Conservation (phyloP, 176 grass and related monocot genomes). For the Oryza coarctata region DNA sequence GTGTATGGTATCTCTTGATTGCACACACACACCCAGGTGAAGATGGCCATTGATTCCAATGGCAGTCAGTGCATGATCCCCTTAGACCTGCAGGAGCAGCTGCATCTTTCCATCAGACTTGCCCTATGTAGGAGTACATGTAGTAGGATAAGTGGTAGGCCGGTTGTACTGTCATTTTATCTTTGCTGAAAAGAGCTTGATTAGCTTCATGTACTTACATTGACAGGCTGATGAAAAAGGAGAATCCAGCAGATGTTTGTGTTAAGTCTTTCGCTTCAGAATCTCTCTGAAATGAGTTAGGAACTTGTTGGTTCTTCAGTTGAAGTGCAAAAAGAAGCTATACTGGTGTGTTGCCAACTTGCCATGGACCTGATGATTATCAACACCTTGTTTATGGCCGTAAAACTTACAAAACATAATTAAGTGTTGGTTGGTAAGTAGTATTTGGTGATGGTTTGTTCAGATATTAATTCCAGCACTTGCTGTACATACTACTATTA, state of each 20-base stretch:
- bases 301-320: neutral
- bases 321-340: neutral
- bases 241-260: neutral
- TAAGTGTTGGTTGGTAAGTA: too few species aligned
- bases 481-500: neutral
- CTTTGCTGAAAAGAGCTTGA: neutral
- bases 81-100: neutral
- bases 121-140: neutral
- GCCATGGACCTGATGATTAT: neutral
- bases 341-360: neutral
- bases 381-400: neutral
- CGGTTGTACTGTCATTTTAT: neutral
- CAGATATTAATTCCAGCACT: neutral
- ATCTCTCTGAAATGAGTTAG: neutral
- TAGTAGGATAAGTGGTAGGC: neutral
- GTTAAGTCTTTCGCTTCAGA: neutral
- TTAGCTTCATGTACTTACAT: neutral
- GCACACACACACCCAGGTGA: slow-evolving; percentile 4
- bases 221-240: neutral
- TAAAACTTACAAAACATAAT: neutral
- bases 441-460: neutral
- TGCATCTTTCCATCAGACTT: neutral
- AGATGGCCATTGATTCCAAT: neutral
- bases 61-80: neutral
- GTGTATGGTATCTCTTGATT: neutral